phyloP scores from a whole-genome alignment of 2,329 filamentous ascomycete species.

The Camillea tinctor region DNA sequence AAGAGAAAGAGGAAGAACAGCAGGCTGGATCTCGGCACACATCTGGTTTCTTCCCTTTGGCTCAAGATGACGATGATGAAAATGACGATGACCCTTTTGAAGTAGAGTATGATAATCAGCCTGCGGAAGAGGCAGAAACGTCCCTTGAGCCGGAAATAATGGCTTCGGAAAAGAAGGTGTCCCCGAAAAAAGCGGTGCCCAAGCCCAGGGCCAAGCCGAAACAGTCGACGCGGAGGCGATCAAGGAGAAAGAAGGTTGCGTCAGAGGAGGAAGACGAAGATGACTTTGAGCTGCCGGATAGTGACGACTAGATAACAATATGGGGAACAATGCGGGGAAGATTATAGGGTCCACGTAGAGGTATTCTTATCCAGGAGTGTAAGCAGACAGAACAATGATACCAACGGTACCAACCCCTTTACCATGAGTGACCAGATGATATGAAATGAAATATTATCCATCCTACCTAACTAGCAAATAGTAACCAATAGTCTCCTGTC shows the following conservation, averaged over 20 bases:
- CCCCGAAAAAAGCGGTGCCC: slow-evolving; percentile 15
- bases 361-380: too few species aligned
- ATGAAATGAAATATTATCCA: too few species aligned
- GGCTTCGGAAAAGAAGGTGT: slow-evolving; percentile 8
- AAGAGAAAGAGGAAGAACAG: slow-evolving; percentile 13
- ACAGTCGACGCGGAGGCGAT: slow-evolving; percentile 23
- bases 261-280: slow-evolving; percentile 23
- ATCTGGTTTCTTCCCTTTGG: slow-evolving; percentile 23
- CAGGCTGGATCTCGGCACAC: slow-evolving; percentile 17
- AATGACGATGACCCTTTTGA: slow-evolving; percentile 29
- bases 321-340: too few species aligned
- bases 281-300: slow-evolving; percentile 21
- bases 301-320: slow-evolving; percentile 13
- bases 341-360: too few species aligned
- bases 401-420: too few species aligned
- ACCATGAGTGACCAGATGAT: too few species aligned
- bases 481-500: too few species aligned
- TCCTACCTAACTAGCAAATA: too few species aligned
- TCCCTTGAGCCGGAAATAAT: neutral
- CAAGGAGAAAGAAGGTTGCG: slow-evolving; percentile 15
- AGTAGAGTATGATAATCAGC: slow-evolving; percentile 27
- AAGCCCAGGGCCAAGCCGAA: slow-evolving; percentile 27
- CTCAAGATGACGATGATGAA: slow-evolving; percentile 18
- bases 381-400: too few species aligned
- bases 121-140: slow-evolving; percentile 7